Evolutionary conservation across 768 basidiomycete genomes (phyloP).

Genomic region (Inosperma sp.): DNA sequence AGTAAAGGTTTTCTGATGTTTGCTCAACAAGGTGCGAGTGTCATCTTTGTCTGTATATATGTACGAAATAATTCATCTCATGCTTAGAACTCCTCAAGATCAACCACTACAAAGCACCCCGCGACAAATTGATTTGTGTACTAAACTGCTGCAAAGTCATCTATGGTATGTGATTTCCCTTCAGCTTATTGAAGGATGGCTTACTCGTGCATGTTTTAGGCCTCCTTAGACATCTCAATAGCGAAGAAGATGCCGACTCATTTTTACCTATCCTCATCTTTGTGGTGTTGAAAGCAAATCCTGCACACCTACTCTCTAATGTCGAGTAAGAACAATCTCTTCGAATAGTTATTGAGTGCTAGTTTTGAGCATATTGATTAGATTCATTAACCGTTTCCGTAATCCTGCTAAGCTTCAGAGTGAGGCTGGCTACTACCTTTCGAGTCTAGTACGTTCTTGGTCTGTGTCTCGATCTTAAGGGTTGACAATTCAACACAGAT

Average conservation of each 20-base stretch:
- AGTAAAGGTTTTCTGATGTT: conserved; percentile 82
- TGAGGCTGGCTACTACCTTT: conserved; percentile 95
- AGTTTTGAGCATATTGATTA: conserved; percentile 26
- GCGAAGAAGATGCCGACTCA: conserved; percentile 86
- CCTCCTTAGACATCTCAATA: conserved; percentile 79
- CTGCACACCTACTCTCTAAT: conserved; percentile 88
- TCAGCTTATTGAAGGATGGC: not conserved
- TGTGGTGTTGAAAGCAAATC: conserved; percentile 92
- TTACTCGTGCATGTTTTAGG: conserved; percentile 41
- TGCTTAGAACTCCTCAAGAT: conserved; percentile 89
- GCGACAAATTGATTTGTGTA: conserved; percentile 97
- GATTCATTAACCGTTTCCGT: conserved; percentile 94
- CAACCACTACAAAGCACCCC: conserved; percentile 97
- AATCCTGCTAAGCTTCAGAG: conserved; percentile 87
- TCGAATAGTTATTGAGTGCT: not conserved
- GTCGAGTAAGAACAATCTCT: conserved; percentile 63
- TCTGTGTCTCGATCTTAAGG: not conserved
- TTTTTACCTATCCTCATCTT: conserved; percentile 94
- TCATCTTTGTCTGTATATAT: not conserved
- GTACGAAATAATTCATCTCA: conserved; percentile 1
- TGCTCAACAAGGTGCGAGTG: conserved; percentile 70
- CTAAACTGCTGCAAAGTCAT: conserved; percentile 99
- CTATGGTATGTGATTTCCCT: conserved; percentile 63
- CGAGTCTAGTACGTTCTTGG: conserved; percentile 68
- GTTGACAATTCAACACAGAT: conserved; percentile 46